A percentile compares a stretch with the other conserved stretches of the same genome.
phyloP scores from a whole-genome alignment of 495 filamentous ascomycete genomes.

The Podospora didyma region DNA sequence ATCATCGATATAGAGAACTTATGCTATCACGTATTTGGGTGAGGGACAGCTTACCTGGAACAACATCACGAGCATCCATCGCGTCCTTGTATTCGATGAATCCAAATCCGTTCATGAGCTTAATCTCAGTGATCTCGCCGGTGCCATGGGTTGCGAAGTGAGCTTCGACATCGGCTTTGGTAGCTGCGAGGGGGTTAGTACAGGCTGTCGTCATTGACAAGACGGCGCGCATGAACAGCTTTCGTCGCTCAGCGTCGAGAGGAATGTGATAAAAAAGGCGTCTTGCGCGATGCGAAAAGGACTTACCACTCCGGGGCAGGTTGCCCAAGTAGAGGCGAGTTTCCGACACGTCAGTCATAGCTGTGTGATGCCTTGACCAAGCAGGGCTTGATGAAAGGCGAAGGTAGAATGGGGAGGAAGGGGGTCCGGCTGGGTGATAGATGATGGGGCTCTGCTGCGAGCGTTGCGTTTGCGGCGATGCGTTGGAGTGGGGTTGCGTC shows the following conservation, averaged over 20 bases:
- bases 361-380: constrained; percentile 7
- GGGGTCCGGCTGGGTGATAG: neutral
- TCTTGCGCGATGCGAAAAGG: constrained; percentile 2
- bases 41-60: constrained; percentile 69
- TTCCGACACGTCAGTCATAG: constrained; percentile 76
- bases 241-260: no score
- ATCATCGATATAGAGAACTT: no score
- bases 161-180: constrained; percentile 92
- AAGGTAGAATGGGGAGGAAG: neutral
- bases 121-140: constrained; percentile 96
- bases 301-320: constrained; percentile 92
- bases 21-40: no score
- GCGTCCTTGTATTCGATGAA: constrained; percentile 99
- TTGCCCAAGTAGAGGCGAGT: constrained; percentile 97
- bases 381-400: constrained; percentile 1
- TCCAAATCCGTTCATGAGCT: constrained; percentile 99
- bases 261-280: no score
- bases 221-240: no score
- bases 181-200: constrained; percentile 55
- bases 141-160: constrained; percentile 95
- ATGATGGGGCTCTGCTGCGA: neutral
- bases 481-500: neutral
- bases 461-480: neutral
- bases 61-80: constrained; percentile 94
- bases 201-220: neutral